Evolutionary conservation across 139 green algal genomes (phyloP).

Genomic region (Volvox africanus): DNA sequence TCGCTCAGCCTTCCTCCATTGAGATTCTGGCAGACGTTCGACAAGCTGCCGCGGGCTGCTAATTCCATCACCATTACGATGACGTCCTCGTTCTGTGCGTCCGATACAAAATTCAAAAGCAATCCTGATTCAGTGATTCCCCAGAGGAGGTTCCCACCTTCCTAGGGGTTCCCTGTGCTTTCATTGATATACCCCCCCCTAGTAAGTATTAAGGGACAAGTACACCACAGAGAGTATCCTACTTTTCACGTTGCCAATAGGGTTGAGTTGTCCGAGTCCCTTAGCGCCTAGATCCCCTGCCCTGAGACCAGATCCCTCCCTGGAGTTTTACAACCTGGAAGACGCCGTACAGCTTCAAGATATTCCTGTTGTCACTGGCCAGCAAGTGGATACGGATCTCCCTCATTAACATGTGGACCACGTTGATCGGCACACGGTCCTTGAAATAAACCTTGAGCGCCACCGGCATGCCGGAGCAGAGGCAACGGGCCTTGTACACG

Average conservation of each 20-base stretch:
- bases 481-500: slow-evolving; percentile 34
- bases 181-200: no score
- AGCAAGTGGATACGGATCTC: slow-evolving; percentile 13
- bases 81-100: slow-evolving; percentile 14
- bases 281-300: no score
- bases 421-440: background rate
- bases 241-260: no score
- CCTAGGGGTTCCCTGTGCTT: no score
- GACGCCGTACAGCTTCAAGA: slow-evolving; percentile 17
- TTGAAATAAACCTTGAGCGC: slow-evolving; percentile 39
- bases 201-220: no score
- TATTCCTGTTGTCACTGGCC: background rate
- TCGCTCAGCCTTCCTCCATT: background rate
- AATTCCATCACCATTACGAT: slow-evolving; percentile 19
- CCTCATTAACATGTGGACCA: slow-evolving; percentile 26
- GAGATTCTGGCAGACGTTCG: background rate
- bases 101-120: no score
- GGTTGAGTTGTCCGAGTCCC: no score
- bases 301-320: no score
- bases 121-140: no score
- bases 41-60: background rate
- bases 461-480: background rate
- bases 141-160: no score
- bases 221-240: no score
- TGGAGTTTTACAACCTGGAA: slow-evolving; percentile 15